These are phyloP conservation scores for Cytospora leucostoma DNA, from an alignment of 2,329 filamentous ascomycete genomes.

Conservation along the genomic window DNA sequence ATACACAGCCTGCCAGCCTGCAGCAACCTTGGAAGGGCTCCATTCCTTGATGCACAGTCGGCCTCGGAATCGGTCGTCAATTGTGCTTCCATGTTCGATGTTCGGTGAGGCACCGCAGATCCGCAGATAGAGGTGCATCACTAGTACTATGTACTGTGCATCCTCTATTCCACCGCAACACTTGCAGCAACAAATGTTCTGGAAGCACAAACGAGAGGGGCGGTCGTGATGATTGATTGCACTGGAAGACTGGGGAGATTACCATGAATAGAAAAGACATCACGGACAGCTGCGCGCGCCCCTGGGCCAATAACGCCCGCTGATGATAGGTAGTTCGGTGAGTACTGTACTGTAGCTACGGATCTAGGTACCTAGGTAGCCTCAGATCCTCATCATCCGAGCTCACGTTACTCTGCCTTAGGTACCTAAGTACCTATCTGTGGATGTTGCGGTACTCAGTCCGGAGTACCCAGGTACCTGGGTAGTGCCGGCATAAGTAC, in stretches of 20 bases:
- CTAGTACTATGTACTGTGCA: neutral
- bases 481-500: no score
- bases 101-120: neutral
- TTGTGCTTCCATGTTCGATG: neutral
- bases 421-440: neutral
- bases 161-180: neutral
- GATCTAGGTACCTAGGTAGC: neutral
- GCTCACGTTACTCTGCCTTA: neutral
- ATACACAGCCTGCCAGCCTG: neutral
- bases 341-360: no score
- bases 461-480: neutral
- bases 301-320: neutral
- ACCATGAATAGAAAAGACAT: neutral
- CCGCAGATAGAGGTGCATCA: neutral
- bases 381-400: neutral
- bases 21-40: neutral
- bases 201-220: neutral
- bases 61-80: neutral
- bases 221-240: neutral
- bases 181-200: neutral
- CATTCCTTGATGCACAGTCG: slow-evolving; percentile 1
- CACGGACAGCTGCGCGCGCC: neutral
- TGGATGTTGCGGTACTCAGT: no score
- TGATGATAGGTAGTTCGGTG: neutral
- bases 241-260: neutral